These are phyloP conservation scores for Wallemia hederae DNA, from an alignment of 1,284 basidiomycete genomes.

Conservation along the genomic window DNA sequence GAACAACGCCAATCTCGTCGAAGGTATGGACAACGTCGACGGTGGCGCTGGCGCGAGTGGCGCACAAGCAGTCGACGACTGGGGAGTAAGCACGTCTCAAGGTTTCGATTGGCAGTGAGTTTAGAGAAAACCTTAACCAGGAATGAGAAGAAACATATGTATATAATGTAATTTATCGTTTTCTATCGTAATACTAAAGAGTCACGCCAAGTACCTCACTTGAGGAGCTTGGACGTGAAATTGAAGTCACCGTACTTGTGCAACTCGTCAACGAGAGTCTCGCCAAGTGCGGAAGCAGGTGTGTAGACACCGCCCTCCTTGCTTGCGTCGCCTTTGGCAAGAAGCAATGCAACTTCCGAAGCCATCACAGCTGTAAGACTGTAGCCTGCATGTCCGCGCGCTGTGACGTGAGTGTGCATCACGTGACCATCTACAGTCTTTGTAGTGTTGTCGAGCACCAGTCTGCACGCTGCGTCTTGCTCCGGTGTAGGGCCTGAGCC, in stretches of 20 bases:
- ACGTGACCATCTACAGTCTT: neutral
- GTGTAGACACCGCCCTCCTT: constrained; percentile 45
- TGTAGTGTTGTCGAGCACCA: neutral
- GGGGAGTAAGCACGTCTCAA: neutral
- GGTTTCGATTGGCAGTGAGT: neutral
- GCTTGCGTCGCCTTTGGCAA: constrained; percentile 5
- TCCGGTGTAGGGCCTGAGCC: neutral
- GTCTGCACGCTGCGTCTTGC: neutral
- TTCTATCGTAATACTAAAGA: too few relatives aligned
- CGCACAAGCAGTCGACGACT: neutral
- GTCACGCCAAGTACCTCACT: neutral
- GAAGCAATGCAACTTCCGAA: neutral
- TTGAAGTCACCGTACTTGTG: constrained; percentile 25
- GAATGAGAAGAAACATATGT: neutral
- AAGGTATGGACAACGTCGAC: neutral
- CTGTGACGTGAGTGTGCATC: neutral
- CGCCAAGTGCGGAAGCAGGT: constrained; percentile 42
- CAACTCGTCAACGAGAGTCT: constrained; percentile 34
- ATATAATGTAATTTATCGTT: neutral
- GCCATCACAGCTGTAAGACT: neutral
- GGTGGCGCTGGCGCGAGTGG: neutral
- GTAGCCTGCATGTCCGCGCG: neutral
- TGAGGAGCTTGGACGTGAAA: constrained; percentile 24
- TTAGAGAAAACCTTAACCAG: too few relatives aligned
- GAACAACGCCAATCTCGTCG: neutral